phyloP scores from a whole-genome alignment of 345 rosid genomes.

The Melaleuca quinquenervia region DNA sequence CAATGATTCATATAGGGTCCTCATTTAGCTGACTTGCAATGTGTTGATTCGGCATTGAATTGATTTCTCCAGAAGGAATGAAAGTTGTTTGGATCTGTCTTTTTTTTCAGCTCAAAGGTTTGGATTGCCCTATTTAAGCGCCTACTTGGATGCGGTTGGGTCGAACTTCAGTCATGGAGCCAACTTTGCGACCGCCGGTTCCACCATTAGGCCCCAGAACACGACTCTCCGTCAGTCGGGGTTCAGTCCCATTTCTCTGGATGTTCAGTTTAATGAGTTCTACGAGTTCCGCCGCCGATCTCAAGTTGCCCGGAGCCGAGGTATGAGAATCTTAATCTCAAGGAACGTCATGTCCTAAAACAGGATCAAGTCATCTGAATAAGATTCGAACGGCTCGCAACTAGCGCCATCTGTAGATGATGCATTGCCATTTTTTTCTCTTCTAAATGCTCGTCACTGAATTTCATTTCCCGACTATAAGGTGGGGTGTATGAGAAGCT shows the following conservation, averaged over 20 bases:
- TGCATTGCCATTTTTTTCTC: background rate
- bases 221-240: constrained; percentile 58
- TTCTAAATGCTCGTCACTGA: background rate
- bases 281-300: constrained; percentile 45
- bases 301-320: constrained; percentile 35
- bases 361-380: background rate
- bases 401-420: background rate
- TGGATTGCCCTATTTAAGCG: constrained; percentile 56
- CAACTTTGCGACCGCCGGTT: constrained; percentile 89
- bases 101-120: constrained; percentile 38
- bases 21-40: background rate
- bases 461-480: background rate
- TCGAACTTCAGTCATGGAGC: constrained; percentile 76
- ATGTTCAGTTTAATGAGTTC: constrained; percentile 54
- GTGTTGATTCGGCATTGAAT: background rate
- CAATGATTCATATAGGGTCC: background rate
- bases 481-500: constrained; percentile 34
- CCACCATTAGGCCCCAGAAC: constrained; percentile 74
- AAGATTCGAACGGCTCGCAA: background rate
- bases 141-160: constrained; percentile 72
- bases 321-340: constrained; percentile 4
- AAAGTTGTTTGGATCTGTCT: background rate
- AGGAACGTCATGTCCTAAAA: background rate
- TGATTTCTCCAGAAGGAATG: background rate
- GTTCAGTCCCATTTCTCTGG: constrained; percentile 75